phyloP scores from a whole-genome alignment of 2,329 filamentous ascomycete species.

The Penicillium griseofulvum region DNA sequence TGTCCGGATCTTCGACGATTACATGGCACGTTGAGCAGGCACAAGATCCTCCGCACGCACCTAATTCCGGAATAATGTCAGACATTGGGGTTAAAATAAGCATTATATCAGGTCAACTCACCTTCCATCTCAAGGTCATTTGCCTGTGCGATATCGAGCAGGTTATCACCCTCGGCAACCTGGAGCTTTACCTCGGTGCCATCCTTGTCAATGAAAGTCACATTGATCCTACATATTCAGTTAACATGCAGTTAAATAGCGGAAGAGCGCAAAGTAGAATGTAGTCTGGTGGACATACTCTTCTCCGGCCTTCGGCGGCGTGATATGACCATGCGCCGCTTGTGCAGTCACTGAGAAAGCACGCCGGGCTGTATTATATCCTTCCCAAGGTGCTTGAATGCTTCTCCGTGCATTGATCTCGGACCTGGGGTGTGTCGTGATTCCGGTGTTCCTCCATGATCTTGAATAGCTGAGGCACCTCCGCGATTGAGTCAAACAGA shows the following conservation, averaged over 20 bases:
- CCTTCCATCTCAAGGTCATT: conserved; percentile 97
- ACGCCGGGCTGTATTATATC: conserved; percentile 38
- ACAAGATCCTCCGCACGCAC: conserved; percentile 90
- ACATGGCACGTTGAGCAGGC: conserved; percentile 93
- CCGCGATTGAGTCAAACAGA: conserved; percentile 28
- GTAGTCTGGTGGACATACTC: conserved; percentile 60
- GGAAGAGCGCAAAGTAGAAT: not conserved
- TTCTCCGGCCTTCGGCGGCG: conserved; percentile 82
- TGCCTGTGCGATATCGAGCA: conserved; percentile 91
- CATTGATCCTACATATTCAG: conserved; percentile 61
- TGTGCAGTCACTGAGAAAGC: conserved; percentile 65
- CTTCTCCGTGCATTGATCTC: conserved; percentile 12
- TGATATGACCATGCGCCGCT: conserved; percentile 72
- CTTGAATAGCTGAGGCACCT: conserved; percentile 28
- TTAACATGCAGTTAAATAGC: conserved; percentile 5
- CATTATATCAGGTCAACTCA: conserved; percentile 29
- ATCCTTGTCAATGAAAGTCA: conserved; percentile 95
- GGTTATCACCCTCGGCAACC: conserved; percentile 82
- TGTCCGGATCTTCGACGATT: conserved; percentile 70
- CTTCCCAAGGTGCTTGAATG: conserved; percentile 17
- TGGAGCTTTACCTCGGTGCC: conserved; percentile 71
- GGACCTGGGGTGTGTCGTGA: conserved; percentile 13
- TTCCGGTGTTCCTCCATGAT: conserved; percentile 18
- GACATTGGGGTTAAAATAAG: not conserved
- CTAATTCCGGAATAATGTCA: conserved; percentile 33